Evolutionary conservation across 2,329 filamentous ascomycete species (phyloP).

Genomic region (Cyphellophora attinorum): DNA sequence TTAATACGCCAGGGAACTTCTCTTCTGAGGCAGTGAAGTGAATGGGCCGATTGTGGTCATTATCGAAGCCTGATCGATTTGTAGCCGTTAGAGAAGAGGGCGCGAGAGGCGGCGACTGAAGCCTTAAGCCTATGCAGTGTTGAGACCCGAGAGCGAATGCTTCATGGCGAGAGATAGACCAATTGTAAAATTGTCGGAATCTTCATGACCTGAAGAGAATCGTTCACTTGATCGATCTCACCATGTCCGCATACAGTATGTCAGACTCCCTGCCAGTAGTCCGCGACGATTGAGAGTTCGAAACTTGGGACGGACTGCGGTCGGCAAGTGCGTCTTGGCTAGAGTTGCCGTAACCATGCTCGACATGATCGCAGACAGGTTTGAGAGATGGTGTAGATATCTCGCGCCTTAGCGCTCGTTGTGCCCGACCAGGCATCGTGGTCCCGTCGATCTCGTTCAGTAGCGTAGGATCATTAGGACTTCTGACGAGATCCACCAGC

Average conservation of each 20-base stretch:
- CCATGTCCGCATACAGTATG: background rate
- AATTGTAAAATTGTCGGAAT: too few species aligned
- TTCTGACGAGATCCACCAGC: conserved; percentile 22
- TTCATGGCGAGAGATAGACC: too few species aligned
- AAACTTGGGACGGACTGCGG: background rate
- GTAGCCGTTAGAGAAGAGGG: too few species aligned
- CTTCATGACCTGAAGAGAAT: too few species aligned
- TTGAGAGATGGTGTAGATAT: background rate
- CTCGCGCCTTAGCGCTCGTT: background rate
- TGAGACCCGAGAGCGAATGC: too few species aligned
- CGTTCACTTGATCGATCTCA: conserved; percentile 1
- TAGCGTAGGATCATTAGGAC: conserved; percentile 2
- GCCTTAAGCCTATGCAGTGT: too few species aligned
- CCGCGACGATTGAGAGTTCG: background rate
- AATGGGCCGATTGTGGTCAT: too few species aligned
- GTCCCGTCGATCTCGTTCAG: conserved; percentile 3
- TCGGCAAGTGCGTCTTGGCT: background rate
- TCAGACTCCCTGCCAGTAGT: conserved; percentile 1
- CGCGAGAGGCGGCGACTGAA: too few species aligned
- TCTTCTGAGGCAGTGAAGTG: too few species aligned
- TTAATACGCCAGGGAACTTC: too few species aligned
- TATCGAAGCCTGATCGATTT: too few species aligned
- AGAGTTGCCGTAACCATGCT: background rate
- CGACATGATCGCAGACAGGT: background rate
- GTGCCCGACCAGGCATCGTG: background rate